Evolutionary conservation across 2,329 filamentous ascomycete genomes (phyloP), one percentile per base, ranked within the genome.

Genomic region (Pleoardoris graminearum): DNA sequence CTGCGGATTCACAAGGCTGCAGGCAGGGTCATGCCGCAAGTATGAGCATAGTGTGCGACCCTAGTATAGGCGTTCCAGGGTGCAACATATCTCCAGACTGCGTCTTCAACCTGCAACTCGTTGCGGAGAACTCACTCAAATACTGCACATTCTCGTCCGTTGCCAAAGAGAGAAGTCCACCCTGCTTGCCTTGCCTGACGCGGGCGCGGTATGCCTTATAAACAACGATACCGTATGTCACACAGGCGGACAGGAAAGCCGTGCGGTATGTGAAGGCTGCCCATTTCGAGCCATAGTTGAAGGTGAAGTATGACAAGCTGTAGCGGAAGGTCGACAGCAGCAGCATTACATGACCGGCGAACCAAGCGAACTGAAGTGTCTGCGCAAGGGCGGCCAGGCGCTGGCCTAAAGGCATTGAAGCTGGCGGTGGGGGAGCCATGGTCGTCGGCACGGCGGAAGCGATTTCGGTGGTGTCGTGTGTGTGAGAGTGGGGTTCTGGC

Each of bases 141-240:
- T 99, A 99, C 77, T 97, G 94, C 47, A 99, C 90, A 76, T 99
- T 99, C 82, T 99, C 94, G 73, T 99, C 94, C 11, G 85, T 81
- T 51, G 88, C 80, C 61, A 96, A 79, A 56, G 86, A 83, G 53
- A 93, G 49, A 43, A 82, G 75, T 53, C 88, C 84, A 76, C 77
- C 72, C 71, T 82, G 84, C 66, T 85, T 85, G 59, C 88, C 87
- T 44, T 86, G 81, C 82, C 90, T 89, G 65, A 89, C 83, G 62
- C 91, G 88, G 65, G 92, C 90, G 62, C 92, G 87, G 80, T 92
- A 90, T 53, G 91, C 92, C 85, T 99, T 99, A 83, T 96, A 97
- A 57, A 99, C 93, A 44, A 99, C 94, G 62, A 99, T 97, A 61
- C 94, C 93, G 76, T 99, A 99, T 10, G 94, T 97, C 44, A 86